Conservation (phyloP, 306 rosid species). For the Dalbergia cultrata region DNA sequence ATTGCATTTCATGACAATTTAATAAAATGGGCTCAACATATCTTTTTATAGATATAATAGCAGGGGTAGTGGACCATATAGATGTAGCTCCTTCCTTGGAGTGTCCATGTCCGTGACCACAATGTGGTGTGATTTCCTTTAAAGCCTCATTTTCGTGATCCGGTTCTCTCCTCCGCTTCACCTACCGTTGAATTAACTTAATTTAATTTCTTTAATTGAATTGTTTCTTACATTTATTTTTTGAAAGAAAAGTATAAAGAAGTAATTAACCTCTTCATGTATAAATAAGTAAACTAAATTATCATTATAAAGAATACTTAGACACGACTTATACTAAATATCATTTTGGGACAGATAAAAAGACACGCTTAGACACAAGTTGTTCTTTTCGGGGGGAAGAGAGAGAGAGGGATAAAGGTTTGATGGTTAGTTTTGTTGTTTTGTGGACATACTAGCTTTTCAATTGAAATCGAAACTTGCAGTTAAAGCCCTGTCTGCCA, state of each 20-base stretch:
- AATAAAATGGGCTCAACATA: not conserved
- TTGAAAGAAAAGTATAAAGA: not conserved
- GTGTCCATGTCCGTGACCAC: slow-evolving; percentile 44
- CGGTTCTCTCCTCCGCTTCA: slow-evolving; percentile 12
- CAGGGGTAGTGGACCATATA: slow-evolving; percentile 44
- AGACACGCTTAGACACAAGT: not conserved
- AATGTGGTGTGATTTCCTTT: slow-evolving; percentile 47
- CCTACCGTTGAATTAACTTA: slow-evolving; percentile 37
- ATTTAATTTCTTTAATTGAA: not conserved
- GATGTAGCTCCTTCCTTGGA: slow-evolving; percentile 34
- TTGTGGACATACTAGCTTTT: slow-evolving; percentile 24
- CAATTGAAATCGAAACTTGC: slow-evolving; percentile 30
- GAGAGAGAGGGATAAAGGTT: slow-evolving; percentile 25
- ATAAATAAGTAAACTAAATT: not conserved
- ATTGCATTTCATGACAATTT: not conserved
- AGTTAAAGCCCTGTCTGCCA: slow-evolving; percentile 27
- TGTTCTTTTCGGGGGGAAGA: too few species aligned
- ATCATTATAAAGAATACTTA: not conserved
- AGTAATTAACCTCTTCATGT: not conserved
- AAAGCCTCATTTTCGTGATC: slow-evolving; percentile 46
- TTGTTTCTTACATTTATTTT: not conserved
- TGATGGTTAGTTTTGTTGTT: slow-evolving; percentile 45
- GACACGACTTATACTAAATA: too few species aligned
- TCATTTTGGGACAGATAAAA: too few species aligned
- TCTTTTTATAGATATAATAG: not conserved